phyloP scores from a whole-genome alignment of 108 stramenopile species.

The Nitzschia sp. region DNA sequence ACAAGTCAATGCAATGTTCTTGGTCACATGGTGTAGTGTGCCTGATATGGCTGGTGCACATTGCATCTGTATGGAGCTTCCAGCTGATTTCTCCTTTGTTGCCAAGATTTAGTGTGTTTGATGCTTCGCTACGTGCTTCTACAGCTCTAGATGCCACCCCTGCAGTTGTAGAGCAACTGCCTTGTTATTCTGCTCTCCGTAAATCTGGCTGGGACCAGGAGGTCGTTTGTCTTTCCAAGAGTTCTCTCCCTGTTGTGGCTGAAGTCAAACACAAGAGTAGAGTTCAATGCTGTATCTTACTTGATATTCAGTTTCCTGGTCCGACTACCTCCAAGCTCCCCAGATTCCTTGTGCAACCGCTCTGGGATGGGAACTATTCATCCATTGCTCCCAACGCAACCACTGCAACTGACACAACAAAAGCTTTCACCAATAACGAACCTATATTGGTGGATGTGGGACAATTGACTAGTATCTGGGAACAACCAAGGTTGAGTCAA shows the following conservation, averaged over 20 bases:
- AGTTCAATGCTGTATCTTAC: slow-evolving; percentile 1
- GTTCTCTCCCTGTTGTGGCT: not conserved
- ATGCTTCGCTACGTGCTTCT: no score
- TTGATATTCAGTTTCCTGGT: not conserved
- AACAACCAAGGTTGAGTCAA: not conserved
- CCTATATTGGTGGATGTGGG: slow-evolving; percentile 41
- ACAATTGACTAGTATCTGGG: slow-evolving; percentile 75
- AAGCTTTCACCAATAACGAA: not conserved
- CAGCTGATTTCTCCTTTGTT: no score
- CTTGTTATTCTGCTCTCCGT: not conserved
- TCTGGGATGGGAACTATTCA: not conserved
- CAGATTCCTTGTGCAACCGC: not conserved
- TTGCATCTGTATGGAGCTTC: no score
- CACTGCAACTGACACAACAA: not conserved
- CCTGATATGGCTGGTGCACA: no score
- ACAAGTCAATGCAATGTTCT: no score
- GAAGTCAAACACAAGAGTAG: slow-evolving; percentile 24
- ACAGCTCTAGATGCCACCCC: no score
- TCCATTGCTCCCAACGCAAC: not conserved
- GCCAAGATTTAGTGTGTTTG: no score
- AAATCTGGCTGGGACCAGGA: not conserved
- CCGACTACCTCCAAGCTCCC: not conserved
- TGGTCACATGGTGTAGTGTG: no score
- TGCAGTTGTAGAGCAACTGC: no score
- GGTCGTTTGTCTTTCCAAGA: not conserved